Conservation (phyloP, 345 rosid species). For the Lepidium sativum region DNA sequence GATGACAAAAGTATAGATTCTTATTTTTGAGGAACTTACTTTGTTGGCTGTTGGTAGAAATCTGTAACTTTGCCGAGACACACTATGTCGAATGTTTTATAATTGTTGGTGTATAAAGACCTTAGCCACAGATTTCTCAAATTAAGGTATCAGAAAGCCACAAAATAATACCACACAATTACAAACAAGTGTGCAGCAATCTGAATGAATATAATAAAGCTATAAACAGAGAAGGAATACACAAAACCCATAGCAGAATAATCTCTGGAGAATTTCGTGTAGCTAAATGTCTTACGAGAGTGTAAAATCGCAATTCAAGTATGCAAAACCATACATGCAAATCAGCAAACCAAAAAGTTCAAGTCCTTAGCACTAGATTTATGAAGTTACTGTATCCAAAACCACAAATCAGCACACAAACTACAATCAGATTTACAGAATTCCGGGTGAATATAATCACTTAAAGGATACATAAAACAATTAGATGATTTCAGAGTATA, state of each 20-base stretch:
- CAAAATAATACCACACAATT: not conserved
- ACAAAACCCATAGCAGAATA: not conserved
- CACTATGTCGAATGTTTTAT: no score
- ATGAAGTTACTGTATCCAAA: not conserved
- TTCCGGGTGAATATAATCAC: not conserved
- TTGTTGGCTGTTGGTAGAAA: no score
- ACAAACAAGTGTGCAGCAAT: not conserved
- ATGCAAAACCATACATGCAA: constrained; percentile 10
- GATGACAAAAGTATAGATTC: not conserved
- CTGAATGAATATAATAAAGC: no score
- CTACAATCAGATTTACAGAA: not conserved
- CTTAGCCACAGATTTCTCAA: not conserved
- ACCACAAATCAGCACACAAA: not conserved
- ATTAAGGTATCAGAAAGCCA: not conserved
- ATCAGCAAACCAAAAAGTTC: not conserved
- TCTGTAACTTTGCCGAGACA: no score
- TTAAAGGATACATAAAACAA: not conserved
- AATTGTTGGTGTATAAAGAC: no score
- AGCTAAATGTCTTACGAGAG: not conserved
- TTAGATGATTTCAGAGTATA: no score
- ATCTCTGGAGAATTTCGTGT: not conserved
- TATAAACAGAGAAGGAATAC: not conserved
- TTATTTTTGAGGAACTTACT: no score
- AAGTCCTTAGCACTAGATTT: not conserved
- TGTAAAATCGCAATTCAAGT: not conserved